These are phyloP conservation scores for Penicillium sclerotigenum DNA, from an alignment of 2,329 filamentous ascomycete species.

Conservation along the genomic window DNA sequence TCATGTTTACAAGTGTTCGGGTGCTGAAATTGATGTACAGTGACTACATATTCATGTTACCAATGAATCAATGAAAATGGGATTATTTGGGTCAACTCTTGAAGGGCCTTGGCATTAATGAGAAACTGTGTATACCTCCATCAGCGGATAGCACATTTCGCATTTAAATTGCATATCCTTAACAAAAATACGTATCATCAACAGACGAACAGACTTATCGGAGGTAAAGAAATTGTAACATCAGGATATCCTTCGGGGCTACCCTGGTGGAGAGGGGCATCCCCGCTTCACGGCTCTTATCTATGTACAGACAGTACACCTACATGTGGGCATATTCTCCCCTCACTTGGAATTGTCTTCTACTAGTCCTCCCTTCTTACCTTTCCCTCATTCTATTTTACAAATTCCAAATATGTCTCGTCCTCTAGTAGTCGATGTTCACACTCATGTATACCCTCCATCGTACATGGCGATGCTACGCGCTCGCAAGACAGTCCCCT, in stretches of 20 bases:
- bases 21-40: not conserved
- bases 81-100: not conserved
- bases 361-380: not conserved
- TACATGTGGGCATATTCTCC: not conserved
- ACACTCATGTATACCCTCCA: constrained; percentile 63
- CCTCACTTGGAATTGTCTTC: not conserved
- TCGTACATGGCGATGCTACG: constrained; percentile 58
- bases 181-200: not conserved
- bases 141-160: not conserved
- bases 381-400: not conserved
- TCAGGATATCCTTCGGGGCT: not conserved
- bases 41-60: not conserved
- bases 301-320: not conserved
- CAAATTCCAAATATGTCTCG: constrained; percentile 14
- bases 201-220: not conserved
- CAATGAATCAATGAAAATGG: not conserved
- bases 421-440: constrained; percentile 55
- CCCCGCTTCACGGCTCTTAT: constrained; percentile 5
- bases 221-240: not conserved
- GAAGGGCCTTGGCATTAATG: not conserved
- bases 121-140: not conserved
- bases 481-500: constrained; percentile 48
- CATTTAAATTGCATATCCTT: not conserved
- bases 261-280: not conserved
- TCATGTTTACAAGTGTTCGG: too few species aligned